phyloP scores from a whole-genome alignment of 495 filamentous ascomycete species.

The Lophiotrema nucula region DNA sequence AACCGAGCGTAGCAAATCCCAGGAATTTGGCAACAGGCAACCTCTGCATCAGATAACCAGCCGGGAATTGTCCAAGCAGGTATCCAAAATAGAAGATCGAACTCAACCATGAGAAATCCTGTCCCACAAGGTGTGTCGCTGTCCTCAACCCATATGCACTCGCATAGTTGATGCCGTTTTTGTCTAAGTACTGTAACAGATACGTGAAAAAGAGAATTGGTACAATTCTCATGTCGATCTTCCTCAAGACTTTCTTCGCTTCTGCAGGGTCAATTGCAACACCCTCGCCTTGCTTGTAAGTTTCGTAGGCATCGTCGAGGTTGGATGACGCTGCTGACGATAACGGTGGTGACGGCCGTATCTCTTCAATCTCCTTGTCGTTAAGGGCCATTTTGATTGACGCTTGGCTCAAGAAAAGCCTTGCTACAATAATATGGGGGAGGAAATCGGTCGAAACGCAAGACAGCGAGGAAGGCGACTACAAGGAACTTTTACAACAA shows the following conservation, averaged over 20 bases:
- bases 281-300: constrained; percentile 42
- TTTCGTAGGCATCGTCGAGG: constrained; percentile 50
- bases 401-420: too few species aligned
- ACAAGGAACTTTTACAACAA: too few species aligned
- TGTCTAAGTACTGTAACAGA: constrained; percentile 59
- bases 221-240: constrained; percentile 56
- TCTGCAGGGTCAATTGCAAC: constrained; percentile 45
- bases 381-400: too few species aligned
- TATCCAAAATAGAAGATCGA: constrained; percentile 61
- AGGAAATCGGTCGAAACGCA: too few species aligned
- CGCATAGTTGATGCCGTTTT: constrained; percentile 60
- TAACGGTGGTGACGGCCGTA: constrained; percentile 17
- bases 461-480: too few species aligned
- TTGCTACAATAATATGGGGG: too few species aligned
- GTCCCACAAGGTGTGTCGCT: constrained; percentile 52
- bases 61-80: constrained; percentile 53
- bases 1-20: constrained; percentile 29
- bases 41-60: constrained; percentile 53
- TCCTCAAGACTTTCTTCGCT: constrained; percentile 51
- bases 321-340: constrained; percentile 27
- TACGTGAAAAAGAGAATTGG: constrained; percentile 59
- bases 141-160: constrained; percentile 57
- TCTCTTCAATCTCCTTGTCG: constrained; percentile 16
- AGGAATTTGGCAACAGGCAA: constrained; percentile 54
- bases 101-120: constrained; percentile 59